Base-by-base conservation (phyloP, 2,329 filamentous ascomycete genomes). In the Hypoxylon sp. region DNA sequence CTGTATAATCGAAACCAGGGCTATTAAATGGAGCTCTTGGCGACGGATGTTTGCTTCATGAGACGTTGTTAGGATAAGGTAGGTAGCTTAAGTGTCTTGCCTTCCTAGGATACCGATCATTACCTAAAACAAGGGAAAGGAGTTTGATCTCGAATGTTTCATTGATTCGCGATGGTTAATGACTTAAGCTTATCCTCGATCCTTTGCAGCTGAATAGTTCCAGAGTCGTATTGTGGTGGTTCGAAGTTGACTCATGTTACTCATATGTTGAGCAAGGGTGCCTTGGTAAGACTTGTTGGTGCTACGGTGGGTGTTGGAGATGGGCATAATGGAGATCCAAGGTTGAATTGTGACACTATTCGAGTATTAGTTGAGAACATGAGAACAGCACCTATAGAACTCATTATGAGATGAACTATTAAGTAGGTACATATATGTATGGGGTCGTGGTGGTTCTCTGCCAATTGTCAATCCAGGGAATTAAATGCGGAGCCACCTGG, bases 131-230 rank as follows among this genome's bases (percentile, higher is more conserved):
- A 42, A 42, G 57, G 19, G 10, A 35, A 31, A 14, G 19, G 17
- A n/a, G 50, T 50, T 37, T 50, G 17, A 59, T 59, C 29, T 50
- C 19, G 14, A 59, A 10, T 35, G 55, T 48, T 29, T 59, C 44
- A 59, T 39, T 17, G 22, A 46, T 19, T 50, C 9, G 33, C 24
- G 33, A 29, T 50, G 46, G 19, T 48, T 22, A 50, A 46, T 58
- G 54, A 48, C 42, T 48, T 42, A 59, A 50, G 55, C 55, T 59
- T 59, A 59, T 46, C 35, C 22, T 59, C 33, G 10, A 17, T 11
- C 22, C 33, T 50, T 50, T 50, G 33, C 19, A 39, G 14, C 13
- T 17, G 14, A 35, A 39, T 26, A 8, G 42, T 44, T 44, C 24
- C n/a, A 24, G 24, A 13, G n/a, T 53, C 29, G 33, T 58, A 31